Evolutionary conservation across 441 rosid genomes (phyloP).

Genomic region (Francoa sonchifolia): DNA sequence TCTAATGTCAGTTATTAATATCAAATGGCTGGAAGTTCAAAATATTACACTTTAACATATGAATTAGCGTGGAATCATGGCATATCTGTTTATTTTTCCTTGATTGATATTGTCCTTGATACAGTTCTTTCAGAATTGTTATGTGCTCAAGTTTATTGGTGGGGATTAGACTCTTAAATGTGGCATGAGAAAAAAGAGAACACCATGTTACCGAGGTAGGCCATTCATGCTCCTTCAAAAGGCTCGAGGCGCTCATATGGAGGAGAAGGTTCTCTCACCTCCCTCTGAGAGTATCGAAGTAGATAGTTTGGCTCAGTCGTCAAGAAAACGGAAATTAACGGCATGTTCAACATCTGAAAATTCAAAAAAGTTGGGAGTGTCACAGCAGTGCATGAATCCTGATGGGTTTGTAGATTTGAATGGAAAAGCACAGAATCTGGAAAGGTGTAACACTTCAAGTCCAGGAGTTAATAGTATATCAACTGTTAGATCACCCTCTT

Average conservation of each 20-base stretch:
- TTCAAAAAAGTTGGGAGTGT: neutral
- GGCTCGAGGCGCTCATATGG: neutral
- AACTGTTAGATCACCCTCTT: neutral
- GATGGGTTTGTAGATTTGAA: neutral
- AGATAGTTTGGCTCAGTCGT: neutral
- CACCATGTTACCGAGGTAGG: neutral
- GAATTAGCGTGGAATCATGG: neutral
- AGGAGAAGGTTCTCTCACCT: neutral
- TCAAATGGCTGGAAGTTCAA: too few species aligned
- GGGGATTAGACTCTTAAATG: neutral
- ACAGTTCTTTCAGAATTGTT: neutral
- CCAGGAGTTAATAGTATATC: neutral
- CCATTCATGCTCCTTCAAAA: slow-evolving; percentile 1
- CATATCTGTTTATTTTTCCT: neutral
- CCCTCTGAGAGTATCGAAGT: neutral
- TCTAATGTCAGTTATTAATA: too few species aligned
- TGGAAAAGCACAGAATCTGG: neutral
- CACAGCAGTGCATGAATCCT: neutral
- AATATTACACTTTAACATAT: too few species aligned
- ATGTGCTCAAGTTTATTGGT: neutral
- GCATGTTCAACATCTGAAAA: neutral
- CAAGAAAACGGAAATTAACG: slow-evolving; percentile 1
- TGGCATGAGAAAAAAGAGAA: neutral
- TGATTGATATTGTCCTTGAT: slow-evolving; percentile 1
- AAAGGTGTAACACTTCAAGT: slow-evolving; percentile 1